A percentile compares a stretch with the other conserved stretches of the same genome.
These are phyloP conservation scores for Aspergillus brasiliensis DNA, from an alignment of 2,329 filamentous ascomycete species.

Conservation along the genomic window DNA sequence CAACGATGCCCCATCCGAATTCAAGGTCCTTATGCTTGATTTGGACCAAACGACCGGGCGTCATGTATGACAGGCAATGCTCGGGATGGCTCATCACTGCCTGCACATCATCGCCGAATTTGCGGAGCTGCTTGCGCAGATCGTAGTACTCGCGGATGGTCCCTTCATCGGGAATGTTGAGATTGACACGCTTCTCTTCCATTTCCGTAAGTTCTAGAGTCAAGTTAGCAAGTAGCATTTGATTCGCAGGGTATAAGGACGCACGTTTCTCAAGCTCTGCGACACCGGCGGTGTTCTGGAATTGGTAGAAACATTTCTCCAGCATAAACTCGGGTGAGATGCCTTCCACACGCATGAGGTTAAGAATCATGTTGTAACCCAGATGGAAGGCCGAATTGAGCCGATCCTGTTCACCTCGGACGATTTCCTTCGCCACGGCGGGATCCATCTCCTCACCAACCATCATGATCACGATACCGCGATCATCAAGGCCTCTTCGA, in stretches of 20 bases:
- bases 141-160: conserved; percentile 95
- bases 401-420: conserved; percentile 93
- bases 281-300: conserved; percentile 91
- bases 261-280: conserved; percentile 72
- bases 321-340: conserved; percentile 98
- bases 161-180: conserved; percentile 80
- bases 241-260: conserved; percentile 10
- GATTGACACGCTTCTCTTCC: conserved; percentile 71
- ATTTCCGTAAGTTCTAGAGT: conserved; percentile 70
- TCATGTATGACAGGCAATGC: conserved; percentile 80
- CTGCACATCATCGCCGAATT: conserved; percentile 85
- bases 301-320: conserved; percentile 97
- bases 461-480: conserved; percentile 99
- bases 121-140: conserved; percentile 78
- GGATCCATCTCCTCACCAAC: conserved; percentile 96
- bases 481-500: conserved; percentile 93
- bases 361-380: conserved; percentile 99
- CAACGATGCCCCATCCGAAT: conserved; percentile 92
- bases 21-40: conserved; percentile 79
- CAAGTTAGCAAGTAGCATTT: conserved; percentile 28
- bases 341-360: conserved; percentile 95
- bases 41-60: conserved; percentile 82
- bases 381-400: conserved; percentile 97
- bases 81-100: conserved; percentile 89
- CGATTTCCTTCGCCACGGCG: conserved; percentile 88